Evolutionary conservation across 495 filamentous ascomycete species (phyloP).

Genomic region (Chaetomium fimeti): DNA sequence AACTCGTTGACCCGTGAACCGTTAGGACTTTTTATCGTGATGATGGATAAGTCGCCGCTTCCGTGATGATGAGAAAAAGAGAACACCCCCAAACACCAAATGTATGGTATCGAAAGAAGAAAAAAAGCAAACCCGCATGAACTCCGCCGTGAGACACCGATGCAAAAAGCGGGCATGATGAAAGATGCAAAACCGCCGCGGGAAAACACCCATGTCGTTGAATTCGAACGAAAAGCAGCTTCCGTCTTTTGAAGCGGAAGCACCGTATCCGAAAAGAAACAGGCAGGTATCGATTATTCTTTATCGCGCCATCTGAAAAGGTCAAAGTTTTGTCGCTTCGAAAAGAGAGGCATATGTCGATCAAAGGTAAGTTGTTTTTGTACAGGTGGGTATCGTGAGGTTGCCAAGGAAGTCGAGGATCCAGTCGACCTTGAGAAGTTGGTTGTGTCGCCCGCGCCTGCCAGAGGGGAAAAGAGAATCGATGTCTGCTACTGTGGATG

Average conservation of each 20-base stretch:
- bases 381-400: conserved; percentile 33
- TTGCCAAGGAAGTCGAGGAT: conserved; percentile 35
- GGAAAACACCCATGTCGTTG: conserved; percentile 37
- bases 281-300: conserved; percentile 40
- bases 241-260: conserved; percentile 36
- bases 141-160: conserved; percentile 41
- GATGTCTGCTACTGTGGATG: conserved; percentile 37
- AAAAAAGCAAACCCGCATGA: conserved; percentile 31
- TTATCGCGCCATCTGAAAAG: conserved; percentile 41
- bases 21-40: conserved; percentile 39
- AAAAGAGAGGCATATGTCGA: conserved; percentile 35
- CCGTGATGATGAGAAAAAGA: conserved; percentile 31
- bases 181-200: conserved; percentile 37
- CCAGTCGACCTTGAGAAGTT: conserved; percentile 32
- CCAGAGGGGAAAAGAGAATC: conserved; percentile 33
- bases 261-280: conserved; percentile 32
- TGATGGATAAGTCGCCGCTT: conserved; percentile 39
- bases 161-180: conserved; percentile 35
- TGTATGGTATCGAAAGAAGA: conserved; percentile 39
- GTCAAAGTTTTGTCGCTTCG: conserved; percentile 35
- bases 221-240: conserved; percentile 27
- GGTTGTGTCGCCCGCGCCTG: conserved; percentile 33
- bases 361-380: conserved; percentile 31
- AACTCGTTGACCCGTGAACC: conserved; percentile 43
- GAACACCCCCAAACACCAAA: conserved; percentile 27